Base-by-base conservation (phyloP, 2,329 filamentous ascomycete species). In the Teratosphaeria gauchensis region DNA sequence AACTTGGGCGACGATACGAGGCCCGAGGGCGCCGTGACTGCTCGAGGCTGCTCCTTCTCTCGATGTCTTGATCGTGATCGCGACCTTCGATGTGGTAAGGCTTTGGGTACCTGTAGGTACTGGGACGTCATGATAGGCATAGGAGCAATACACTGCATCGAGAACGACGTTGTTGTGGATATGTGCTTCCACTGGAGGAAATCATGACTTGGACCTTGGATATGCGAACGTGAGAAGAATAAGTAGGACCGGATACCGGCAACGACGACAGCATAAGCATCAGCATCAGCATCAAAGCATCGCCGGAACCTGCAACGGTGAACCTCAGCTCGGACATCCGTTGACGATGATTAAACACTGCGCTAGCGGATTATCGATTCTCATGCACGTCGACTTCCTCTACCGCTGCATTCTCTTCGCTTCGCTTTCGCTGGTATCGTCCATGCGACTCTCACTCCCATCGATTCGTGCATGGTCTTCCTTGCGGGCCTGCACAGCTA, bases 91-190 rank as follows among this genome's bases (percentile, higher is more conserved):
- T 66, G 67, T 30, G 68, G 68, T 11, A 71, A 61, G 33, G 65
- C 60, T 61, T 71, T 73, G 53, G 71, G 71, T 42, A 73, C 71
- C 62, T 73, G 70, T n/a, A 73, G 67, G 58, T 68, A 72, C 59
- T 70, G 67, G 21, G 68, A 64, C 56, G 58, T 64, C 51, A 62
- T 60, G 28, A 56, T 54, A 21, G 66, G 61, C 66, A 68, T 68
- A 28, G 55, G 35, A 55, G 56, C 14, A 51, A 59, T 52, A 48
- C 42, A 48, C 32, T 52, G 52, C 51, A 56, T 56, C 32, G 46
- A 31, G 56, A 52, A 30, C 19, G 21, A 24, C 11, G 16, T 19
- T 16, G n/a, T 21, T 16, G 21, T 28, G 4, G 33, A 33, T 48
- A n/a, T 19, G 42, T 19, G 19, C 4, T 48, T n/a, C 16, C 16